Evolutionary conservation across 1,284 basidiomycete species (phyloP), one percentile per base, ranked within the genome.

Genomic region (Laetiporus sulphureus): DNA sequence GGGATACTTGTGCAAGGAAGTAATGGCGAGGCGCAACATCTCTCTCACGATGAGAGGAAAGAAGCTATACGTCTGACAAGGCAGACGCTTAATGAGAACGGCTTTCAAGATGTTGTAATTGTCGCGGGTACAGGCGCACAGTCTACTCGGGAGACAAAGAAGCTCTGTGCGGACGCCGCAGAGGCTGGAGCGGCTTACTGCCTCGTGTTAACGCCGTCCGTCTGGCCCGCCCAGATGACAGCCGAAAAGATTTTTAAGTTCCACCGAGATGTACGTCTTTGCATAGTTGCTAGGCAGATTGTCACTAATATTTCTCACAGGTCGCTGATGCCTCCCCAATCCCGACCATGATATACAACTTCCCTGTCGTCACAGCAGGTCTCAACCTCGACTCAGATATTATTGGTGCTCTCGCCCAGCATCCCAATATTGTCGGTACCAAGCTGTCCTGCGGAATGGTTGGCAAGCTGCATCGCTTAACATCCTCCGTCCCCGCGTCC

Each of bases 301-400:
- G 21, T n/a, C 11, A 27, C 2, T 32, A 3, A 27, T 20, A 10
- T 21, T 16, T 23, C 25, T 20, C 21, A 12, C 56, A 89, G 74
- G 86, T 93, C 12, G 87, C 91, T 20, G 85, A 89, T 55, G 74
- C 72, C 2, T 89, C 83, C 1, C 87, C 88, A 0, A 73, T 95
- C 36, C 91, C 91, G 0, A 79, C 84, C 32, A 83, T 95, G 82
- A 73, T 94, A 38, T 95, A 95, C 73, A 94, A 94, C 66, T 94
- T 91, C 68, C 88, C 92, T 34, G 63, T 66, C 20, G 82, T 84
- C 10, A 87, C 89, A 0, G 80, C 88, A 0, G 91, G 91, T 8
- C 77, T 91, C 51, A 89, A 96, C 60, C 77, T 95, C 42, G 83
- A 89, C 60, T 90, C 87, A 0, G 91, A 94, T 61, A 74, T 78